A percentile compares a stretch with the other conserved stretches of the same genome.
These are phyloP conservation scores for Rhodosporidiobolus odoratus DNA, from an alignment of 768 basidiomycete species.

Conservation along the genomic window DNA sequence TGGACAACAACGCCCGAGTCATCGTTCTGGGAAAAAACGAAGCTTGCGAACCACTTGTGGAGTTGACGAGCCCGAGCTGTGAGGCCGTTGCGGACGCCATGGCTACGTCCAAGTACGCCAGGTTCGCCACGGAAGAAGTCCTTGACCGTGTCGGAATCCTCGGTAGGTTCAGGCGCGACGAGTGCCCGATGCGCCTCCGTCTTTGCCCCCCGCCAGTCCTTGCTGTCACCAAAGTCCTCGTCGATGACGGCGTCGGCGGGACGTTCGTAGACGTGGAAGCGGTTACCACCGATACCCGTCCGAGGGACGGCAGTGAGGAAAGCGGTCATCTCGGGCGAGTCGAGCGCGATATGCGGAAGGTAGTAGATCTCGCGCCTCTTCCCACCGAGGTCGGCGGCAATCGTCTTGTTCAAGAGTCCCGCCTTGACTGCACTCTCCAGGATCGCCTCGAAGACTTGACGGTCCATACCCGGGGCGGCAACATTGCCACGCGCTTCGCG, in stretches of 20 bases:
- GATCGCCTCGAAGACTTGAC: neutral
- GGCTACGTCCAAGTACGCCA: slow-evolving; percentile 64
- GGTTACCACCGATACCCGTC: too few relatives aligned
- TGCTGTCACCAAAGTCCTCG: neutral
- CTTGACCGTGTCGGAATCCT: slow-evolving; percentile 38
- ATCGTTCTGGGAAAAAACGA: slow-evolving; percentile 50
- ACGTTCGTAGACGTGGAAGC: neutral
- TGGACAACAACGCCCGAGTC: slow-evolving; percentile 52
- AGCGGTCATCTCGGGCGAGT: neutral
- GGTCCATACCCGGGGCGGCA: slow-evolving; percentile 12
- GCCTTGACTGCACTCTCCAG: slow-evolving; percentile 1
- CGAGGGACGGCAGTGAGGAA: slow-evolving; percentile 3
- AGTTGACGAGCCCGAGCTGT: slow-evolving; percentile 60
- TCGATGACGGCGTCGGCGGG: neutral
- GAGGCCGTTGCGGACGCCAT: slow-evolving; percentile 68
- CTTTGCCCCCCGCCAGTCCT: neutral
- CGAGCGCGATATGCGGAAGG: slow-evolving; percentile 10
- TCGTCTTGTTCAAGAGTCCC: slow-evolving; percentile 3
- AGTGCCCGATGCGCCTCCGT: neutral
- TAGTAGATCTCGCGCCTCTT: slow-evolving; percentile 16
- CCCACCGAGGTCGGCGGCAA: neutral
- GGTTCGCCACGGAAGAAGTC: slow-evolving; percentile 65
- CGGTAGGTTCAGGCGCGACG: slow-evolving; percentile 2
- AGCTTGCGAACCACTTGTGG: slow-evolving; percentile 56
- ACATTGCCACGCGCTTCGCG: neutral